Conservation (phyloP, 2,329 filamentous ascomycete species). For the Coniochaeta ligniaria region DNA sequence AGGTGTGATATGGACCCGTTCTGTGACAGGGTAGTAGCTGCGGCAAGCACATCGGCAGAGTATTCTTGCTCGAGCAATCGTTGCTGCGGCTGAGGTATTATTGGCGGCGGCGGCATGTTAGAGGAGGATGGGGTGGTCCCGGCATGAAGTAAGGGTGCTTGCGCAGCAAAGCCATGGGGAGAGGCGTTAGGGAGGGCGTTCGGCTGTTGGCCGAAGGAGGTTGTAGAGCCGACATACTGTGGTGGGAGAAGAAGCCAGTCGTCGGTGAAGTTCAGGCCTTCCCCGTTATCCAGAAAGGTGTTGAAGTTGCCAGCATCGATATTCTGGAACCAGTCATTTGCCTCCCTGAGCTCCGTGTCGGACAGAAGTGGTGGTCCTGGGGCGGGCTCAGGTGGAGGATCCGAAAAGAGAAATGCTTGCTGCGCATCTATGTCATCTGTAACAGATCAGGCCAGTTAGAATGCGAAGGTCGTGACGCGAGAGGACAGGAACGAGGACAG, state of each 20-base stretch:
- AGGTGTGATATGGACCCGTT: conserved; percentile 27
- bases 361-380: conserved; percentile 59
- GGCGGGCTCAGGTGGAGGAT: conserved; percentile 51
- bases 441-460: conserved; percentile 20
- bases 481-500: not conserved
- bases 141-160: conserved; percentile 17
- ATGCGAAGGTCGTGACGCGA: not conserved
- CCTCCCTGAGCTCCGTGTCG: conserved; percentile 50
- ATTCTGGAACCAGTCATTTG: conserved; percentile 51
- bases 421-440: conserved; percentile 37
- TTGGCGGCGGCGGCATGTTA: conserved; percentile 11
- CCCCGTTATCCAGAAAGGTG: conserved; percentile 40
- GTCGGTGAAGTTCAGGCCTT: conserved; percentile 41
- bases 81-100: conserved; percentile 9
- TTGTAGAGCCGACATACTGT: conserved; percentile 57
- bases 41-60: conserved; percentile 51
- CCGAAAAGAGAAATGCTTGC: conserved; percentile 36
- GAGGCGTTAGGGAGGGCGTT: conserved; percentile 18
- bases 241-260: conserved; percentile 52
- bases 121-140: conserved; percentile 13
- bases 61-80: conserved; percentile 18
- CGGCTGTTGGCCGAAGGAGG: conserved; percentile 52
- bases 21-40: conserved; percentile 40
- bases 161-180: conserved; percentile 15
- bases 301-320: conserved; percentile 44